Evolutionary conservation across 2,329 filamentous ascomycete genomes (phyloP).

Genomic region (Fusarium buxicola): DNA sequence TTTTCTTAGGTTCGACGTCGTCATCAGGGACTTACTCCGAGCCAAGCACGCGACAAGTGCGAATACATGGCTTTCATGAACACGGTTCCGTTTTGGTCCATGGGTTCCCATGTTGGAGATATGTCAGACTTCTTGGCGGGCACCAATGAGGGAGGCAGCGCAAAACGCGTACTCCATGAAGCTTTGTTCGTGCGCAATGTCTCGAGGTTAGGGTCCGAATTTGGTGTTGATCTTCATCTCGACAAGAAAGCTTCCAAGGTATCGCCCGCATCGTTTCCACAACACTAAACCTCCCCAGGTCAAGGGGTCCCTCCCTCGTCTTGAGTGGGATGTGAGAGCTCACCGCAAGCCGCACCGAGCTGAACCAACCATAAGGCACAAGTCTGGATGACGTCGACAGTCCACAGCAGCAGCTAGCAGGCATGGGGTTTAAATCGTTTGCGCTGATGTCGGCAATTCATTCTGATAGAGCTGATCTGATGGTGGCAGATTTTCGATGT

Average conservation of each 20-base stretch:
- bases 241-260: slow-evolving; percentile 38
- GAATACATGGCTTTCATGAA: slow-evolving; percentile 12
- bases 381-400: slow-evolving; percentile 40
- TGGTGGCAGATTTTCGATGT: slow-evolving; percentile 20
- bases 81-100: slow-evolving; percentile 16
- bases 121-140: slow-evolving; percentile 30
- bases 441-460: slow-evolving; percentile 32
- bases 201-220: slow-evolving; percentile 27
- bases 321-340: slow-evolving; percentile 28
- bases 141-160: slow-evolving; percentile 24
- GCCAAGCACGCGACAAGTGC: slow-evolving; percentile 4
- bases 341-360: slow-evolving; percentile 35
- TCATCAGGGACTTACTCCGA: slow-evolving; percentile 14
- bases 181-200: slow-evolving; percentile 5
- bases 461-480: slow-evolving; percentile 10
- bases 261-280: slow-evolving; percentile 31
- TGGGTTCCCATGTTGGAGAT: slow-evolving; percentile 24
- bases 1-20: background rate
- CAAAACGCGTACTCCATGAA: slow-evolving; percentile 13
- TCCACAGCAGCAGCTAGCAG: slow-evolving; percentile 21
- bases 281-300: slow-evolving; percentile 32
- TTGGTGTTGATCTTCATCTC: slow-evolving; percentile 41
- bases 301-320: slow-evolving; percentile 31
- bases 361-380: slow-evolving; percentile 29
- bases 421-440: slow-evolving; percentile 23